Conservation (phyloP, 805 yeast genomes). For the Nakazawaea ambrosiae region DNA sequence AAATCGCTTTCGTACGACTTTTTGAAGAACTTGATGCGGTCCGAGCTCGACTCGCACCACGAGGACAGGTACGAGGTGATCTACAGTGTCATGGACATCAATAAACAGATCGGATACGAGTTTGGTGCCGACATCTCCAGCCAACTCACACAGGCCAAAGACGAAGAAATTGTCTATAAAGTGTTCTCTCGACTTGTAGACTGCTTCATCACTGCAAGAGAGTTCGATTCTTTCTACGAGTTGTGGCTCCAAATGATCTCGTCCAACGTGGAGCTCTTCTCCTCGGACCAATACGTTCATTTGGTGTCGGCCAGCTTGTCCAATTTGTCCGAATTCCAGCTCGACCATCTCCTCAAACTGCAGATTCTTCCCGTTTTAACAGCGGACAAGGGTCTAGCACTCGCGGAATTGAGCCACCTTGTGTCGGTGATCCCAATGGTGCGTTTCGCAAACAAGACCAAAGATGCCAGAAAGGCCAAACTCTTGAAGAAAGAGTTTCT, state of each 20-base stretch:
- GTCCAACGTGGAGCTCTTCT: constrained; percentile 13
- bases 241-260: constrained; percentile 30
- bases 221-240: constrained; percentile 39
- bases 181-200: constrained; percentile 27
- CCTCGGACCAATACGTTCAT: constrained; percentile 23
- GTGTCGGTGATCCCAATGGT: constrained; percentile 23
- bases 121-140: constrained; percentile 29
- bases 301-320: constrained; percentile 34
- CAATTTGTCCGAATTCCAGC: constrained; percentile 41
- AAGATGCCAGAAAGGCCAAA: constrained; percentile 21
- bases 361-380: background rate
- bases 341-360: constrained; percentile 20
- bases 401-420: constrained; percentile 1
- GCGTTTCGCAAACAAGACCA: constrained; percentile 32
- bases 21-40: constrained; percentile 31
- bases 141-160: background rate
- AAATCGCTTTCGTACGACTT: constrained; percentile 49
- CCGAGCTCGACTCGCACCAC: constrained; percentile 17
- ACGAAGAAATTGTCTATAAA: constrained; percentile 15
- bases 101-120: constrained; percentile 50
- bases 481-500: constrained; percentile 21
- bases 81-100: constrained; percentile 40
- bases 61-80: constrained; percentile 39
- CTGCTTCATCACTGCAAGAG: constrained; percentile 53
- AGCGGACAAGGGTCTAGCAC: constrained; percentile 11